These are phyloP conservation scores for Macrolepiota albuminosa DNA, from an alignment of 768 basidiomycete genomes.

Conservation along the genomic window DNA sequence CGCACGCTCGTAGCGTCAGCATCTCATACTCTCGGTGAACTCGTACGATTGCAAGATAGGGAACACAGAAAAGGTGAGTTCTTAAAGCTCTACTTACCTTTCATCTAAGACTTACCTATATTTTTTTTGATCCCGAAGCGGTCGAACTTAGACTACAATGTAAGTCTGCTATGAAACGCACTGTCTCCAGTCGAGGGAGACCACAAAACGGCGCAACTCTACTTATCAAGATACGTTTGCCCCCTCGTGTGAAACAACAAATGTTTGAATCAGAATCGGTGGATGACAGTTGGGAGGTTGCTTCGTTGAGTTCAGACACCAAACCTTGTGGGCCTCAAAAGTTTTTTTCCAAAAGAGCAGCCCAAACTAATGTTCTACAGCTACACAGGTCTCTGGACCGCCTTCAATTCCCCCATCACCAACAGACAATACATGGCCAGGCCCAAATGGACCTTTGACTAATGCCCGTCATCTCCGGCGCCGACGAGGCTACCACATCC, in stretches of 20 bases:
- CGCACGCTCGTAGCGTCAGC: slow-evolving; percentile 50
- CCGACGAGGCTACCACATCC: slow-evolving; percentile 34
- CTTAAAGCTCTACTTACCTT: neutral
- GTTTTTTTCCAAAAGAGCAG: too few species aligned
- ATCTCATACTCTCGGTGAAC: slow-evolving; percentile 46
- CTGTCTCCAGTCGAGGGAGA: slow-evolving; percentile 29
- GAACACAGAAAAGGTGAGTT: slow-evolving; percentile 36
- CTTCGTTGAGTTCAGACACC: slow-evolving; percentile 2
- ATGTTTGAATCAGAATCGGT: neutral
- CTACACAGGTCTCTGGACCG: slow-evolving; percentile 11
- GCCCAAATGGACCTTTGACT: neutral
- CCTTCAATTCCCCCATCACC: slow-evolving; percentile 15
- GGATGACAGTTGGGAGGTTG: slow-evolving; percentile 3
- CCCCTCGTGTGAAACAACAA: slow-evolving; percentile 1
- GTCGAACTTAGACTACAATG: slow-evolving; percentile 45
- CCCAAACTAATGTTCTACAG: neutral
- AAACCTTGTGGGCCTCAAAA: slow-evolving; percentile 10
- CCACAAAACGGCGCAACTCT: slow-evolving; percentile 37
- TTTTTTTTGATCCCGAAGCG: slow-evolving; percentile 21
- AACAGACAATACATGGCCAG: slow-evolving; percentile 9
- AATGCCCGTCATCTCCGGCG: slow-evolving; percentile 21
- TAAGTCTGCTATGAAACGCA: slow-evolving; percentile 26
- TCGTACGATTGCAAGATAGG: slow-evolving; percentile 42
- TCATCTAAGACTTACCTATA: neutral
- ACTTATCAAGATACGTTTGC: slow-evolving; percentile 23